These are phyloP conservation scores for Plasmodium sp. DNA, from an alignment of 169 alveolate species.

Conservation along the genomic window DNA sequence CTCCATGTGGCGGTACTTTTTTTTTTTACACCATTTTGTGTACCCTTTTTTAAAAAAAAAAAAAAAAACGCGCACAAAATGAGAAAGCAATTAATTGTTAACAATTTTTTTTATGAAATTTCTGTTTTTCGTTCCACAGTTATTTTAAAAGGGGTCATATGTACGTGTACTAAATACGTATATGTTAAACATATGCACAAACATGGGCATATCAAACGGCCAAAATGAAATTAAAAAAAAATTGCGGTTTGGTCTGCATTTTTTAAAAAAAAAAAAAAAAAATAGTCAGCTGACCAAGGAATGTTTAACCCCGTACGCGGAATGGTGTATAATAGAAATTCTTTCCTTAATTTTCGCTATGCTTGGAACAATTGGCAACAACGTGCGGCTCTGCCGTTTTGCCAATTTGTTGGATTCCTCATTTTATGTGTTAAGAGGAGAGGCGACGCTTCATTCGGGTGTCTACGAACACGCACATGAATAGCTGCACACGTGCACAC, in stretches of 20 bases:
- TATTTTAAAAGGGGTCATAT: constrained; percentile 1
- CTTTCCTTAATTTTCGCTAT: neutral
- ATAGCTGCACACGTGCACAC: neutral
- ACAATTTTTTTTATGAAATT: constrained; percentile 17
- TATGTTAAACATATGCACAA: neutral
- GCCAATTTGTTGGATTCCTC: neutral
- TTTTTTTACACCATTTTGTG: constrained; percentile 6
- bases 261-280: neutral
- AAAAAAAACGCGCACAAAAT: neutral
- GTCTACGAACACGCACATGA: neutral
- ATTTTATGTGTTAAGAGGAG: neutral
- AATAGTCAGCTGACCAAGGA: neutral
- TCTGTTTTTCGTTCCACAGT: constrained; percentile 7
- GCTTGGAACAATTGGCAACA: neutral
- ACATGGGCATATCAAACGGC: neutral
- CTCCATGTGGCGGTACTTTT: neutral
- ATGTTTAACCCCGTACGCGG: neutral
- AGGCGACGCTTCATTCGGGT: neutral
- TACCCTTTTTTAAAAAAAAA: constrained; percentile 14
- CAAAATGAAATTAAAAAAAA: neutral
- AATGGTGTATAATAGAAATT: neutral
- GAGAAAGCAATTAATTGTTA: neutral
- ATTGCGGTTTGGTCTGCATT: neutral
- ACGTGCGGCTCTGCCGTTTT: neutral
- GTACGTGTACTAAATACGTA: neutral